These are phyloP conservation scores for Aspergillus campestris DNA, from an alignment of 495 filamentous ascomycete species.

Conservation along the genomic window DNA sequence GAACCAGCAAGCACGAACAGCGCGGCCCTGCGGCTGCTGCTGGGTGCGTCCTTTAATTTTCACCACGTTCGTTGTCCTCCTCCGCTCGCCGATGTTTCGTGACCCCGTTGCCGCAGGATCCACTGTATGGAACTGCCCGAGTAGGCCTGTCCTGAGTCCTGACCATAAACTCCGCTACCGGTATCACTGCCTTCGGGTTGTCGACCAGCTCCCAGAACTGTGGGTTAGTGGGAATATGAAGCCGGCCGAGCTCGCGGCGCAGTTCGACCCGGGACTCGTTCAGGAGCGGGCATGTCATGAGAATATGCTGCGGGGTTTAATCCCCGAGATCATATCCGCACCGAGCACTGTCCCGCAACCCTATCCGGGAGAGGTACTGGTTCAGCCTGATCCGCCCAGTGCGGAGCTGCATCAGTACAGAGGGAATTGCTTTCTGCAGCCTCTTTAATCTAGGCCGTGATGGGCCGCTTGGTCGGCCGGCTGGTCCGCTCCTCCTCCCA, in stretches of 20 bases:
- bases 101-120: too few relatives aligned
- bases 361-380: slow-evolving; percentile 18
- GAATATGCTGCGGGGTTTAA: slow-evolving; percentile 17
- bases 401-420: slow-evolving; percentile 19
- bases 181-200: slow-evolving; percentile 1
- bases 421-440: slow-evolving; percentile 14
- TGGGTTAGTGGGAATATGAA: too few relatives aligned
- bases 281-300: slow-evolving; percentile 12
- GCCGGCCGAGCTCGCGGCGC: not conserved
- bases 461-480: slow-evolving; percentile 4
- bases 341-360: slow-evolving; percentile 11
- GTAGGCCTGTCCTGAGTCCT: slow-evolving; percentile 5
- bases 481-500: too few relatives aligned
- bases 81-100: too few relatives aligned
- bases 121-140: slow-evolving; percentile 6
- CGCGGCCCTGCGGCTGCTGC: too few relatives aligned
- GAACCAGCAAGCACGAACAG: too few relatives aligned
- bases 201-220: not conserved
- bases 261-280: not conserved
- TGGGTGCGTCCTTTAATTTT: too few relatives aligned
- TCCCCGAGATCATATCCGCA: slow-evolving; percentile 11
- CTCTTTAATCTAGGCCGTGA: not conserved
- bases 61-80: too few relatives aligned
- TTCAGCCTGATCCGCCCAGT: slow-evolving; percentile 18
- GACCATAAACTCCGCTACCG: slow-evolving; percentile 5